Percentiles rank a stretch among this genome's conserved stretches.
Conservation (phyloP, 495 filamentous ascomycete species). For the Penicillium egyptiacum region DNA sequence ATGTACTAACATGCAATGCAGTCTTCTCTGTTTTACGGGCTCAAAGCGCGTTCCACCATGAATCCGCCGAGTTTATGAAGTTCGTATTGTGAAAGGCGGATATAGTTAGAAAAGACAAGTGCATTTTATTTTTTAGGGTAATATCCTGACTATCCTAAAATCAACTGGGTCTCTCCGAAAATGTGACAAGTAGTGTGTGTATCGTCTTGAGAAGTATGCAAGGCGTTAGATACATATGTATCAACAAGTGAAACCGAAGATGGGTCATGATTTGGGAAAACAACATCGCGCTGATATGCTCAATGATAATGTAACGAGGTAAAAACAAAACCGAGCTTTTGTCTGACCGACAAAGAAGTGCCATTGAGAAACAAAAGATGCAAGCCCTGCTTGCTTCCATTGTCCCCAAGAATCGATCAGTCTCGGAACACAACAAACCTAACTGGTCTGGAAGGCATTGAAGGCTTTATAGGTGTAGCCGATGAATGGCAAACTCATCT, state of each 20-base stretch:
- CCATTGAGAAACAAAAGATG: constrained; percentile 27
- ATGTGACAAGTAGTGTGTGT: constrained; percentile 18
- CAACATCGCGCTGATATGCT: constrained; percentile 47
- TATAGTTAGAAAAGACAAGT: neutral
- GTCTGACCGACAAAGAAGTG: constrained; percentile 4
- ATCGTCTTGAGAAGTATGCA: constrained; percentile 30
- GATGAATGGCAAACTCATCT: constrained; percentile 95
- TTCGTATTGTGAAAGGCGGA: neutral
- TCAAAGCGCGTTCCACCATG: neutral
- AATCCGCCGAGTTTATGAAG: neutral
- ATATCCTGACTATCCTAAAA: constrained; percentile 1
- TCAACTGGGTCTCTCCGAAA: neutral
- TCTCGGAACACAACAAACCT: constrained; percentile 15
- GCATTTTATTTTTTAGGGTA: constrained; percentile 2
- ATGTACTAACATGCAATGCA: neutral
- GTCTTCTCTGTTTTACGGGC: neutral
- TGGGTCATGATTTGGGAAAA: constrained; percentile 39
- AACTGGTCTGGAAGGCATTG: constrained; percentile 66
- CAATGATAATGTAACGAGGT: constrained; percentile 31
- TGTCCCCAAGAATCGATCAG: constrained; percentile 5
- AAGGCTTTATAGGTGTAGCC: constrained; percentile 99
- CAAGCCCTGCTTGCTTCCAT: constrained; percentile 43
- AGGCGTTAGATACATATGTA: constrained; percentile 23
- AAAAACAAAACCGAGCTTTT: constrained; percentile 20
- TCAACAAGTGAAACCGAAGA: constrained; percentile 28